phyloP scores from a whole-genome alignment of 805 yeast species.

The Danielia reshetovae region DNA sequence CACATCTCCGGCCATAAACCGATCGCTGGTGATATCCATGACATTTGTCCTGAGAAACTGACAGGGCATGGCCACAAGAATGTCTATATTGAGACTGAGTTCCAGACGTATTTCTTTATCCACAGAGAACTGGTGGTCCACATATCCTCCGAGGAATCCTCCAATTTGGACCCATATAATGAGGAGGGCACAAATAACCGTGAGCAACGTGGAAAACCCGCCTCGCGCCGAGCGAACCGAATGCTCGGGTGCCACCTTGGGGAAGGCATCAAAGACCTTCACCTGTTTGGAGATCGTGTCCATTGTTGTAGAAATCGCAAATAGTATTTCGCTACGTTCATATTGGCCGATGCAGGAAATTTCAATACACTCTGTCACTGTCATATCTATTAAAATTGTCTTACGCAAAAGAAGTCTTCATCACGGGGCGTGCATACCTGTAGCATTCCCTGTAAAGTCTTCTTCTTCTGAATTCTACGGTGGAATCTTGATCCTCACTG shows the following conservation, averaged over 20 bases:
- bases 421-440: slow-evolving; percentile 29
- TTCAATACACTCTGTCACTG: not conserved
- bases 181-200: slow-evolving; percentile 59
- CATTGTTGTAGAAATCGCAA: slow-evolving; percentile 23
- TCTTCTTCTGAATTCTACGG: slow-evolving; percentile 53
- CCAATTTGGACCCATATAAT: slow-evolving; percentile 84
- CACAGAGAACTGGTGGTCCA: slow-evolving; percentile 74
- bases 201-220: slow-evolving; percentile 64
- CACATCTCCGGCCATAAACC: slow-evolving; percentile 72
- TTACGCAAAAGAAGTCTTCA: not conserved
- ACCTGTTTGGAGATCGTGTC: slow-evolving; percentile 37
- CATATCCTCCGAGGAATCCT: slow-evolving; percentile 74
- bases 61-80: slow-evolving; percentile 84
- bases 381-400: not conserved
- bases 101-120: slow-evolving; percentile 55
- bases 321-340: not conserved
- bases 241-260: slow-evolving; percentile 48
- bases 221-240: slow-evolving; percentile 74
- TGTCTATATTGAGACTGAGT: slow-evolving; percentile 70
- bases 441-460: slow-evolving; percentile 51
- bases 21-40: slow-evolving; percentile 72
- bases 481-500: slow-evolving; percentile 36
- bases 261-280: slow-evolving; percentile 44
- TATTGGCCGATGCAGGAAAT: not conserved
- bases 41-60: slow-evolving; percentile 69